Evolutionary conservation across 2,329 filamentous ascomycete species (phyloP), one percentile per base, ranked within the genome.

Genomic region (Diatrype stigma): DNA sequence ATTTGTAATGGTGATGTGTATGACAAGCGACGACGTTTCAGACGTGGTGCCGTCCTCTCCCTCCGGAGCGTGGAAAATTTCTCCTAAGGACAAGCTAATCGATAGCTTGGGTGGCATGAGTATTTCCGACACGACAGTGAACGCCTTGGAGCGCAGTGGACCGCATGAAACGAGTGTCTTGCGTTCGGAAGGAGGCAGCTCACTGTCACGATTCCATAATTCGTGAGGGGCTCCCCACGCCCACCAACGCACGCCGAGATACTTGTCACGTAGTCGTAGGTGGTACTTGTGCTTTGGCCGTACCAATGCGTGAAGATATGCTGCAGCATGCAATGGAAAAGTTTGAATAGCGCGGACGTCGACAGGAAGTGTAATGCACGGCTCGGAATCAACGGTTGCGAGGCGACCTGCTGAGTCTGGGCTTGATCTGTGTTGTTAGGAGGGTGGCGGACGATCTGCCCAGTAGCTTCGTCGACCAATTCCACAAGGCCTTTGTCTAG

Each of bases 241-340:
- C 45, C 45, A 46, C 45, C 45, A 46, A 21, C 35, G 30, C 17
- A 46, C 30, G 35, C 45, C 45, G 35, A 46, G 45, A n/a, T 46
- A 32, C 19, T 46, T 46, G 23, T 23, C 28, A 21, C 26, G 23
- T 16, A 32, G 16, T 37, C 5, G 30, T 35, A 46, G 45, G 10
- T 28, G 30, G 17, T 46, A 46, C 35, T 35, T 32, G 35, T 37
- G 45, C 26, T 21, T 26, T 30, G 45, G 8, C 17, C 14, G 45
- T 34, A 46, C 3, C 16, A 46, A 16, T 34, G 30, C 17, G 30
- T 26, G 26, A 21, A 46, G 26, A 22, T 12, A 21, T 7, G 45
- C 8, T 8, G 30, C 45, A 34, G 30, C 45, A 34, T 32, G 11
- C 30, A 46, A 35, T 26, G 45, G 45, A 14, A 46, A 23, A 34